Evolutionary conservation across 148 eudicot species (phyloP).

Genomic region (Fallopia convolvulus): DNA sequence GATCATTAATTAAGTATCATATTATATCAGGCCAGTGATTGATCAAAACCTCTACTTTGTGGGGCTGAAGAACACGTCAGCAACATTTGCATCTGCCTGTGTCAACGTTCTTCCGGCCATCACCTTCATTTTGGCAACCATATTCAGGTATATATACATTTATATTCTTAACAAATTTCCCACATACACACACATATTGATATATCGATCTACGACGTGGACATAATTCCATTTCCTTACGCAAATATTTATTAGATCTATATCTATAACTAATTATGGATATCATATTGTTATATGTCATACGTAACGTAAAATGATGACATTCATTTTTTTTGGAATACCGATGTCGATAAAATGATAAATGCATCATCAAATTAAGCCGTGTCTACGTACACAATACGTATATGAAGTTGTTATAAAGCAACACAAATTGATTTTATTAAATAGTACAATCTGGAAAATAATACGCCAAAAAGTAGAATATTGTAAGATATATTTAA

Average conservation of each 20-base stretch:
- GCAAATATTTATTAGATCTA: background rate
- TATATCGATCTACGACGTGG: background rate
- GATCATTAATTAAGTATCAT: background rate
- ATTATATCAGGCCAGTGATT: conserved; percentile 39
- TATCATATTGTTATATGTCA: background rate
- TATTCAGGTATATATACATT: conserved; percentile 41
- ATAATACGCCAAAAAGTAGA: background rate
- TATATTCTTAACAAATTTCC: background rate
- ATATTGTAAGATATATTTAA: background rate
- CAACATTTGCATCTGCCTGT: conserved; percentile 42
- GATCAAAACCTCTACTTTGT: conserved; percentile 51
- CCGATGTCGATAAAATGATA: background rate
- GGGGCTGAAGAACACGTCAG: conserved; percentile 43
- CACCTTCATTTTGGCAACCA: conserved; percentile 47
- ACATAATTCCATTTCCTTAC: background rate
- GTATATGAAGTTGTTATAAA: background rate
- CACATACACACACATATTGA: background rate
- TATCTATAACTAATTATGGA: background rate
- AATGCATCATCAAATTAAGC: background rate
- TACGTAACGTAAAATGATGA: background rate
- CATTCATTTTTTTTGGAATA: background rate
- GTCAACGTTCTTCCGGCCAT: conserved; percentile 50
- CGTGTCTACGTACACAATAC: background rate
- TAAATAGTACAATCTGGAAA: background rate
- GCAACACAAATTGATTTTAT: background rate